Base-by-base conservation (phyloP, 495 filamentous ascomycete genomes). In the Penicillium lividum region DNA sequence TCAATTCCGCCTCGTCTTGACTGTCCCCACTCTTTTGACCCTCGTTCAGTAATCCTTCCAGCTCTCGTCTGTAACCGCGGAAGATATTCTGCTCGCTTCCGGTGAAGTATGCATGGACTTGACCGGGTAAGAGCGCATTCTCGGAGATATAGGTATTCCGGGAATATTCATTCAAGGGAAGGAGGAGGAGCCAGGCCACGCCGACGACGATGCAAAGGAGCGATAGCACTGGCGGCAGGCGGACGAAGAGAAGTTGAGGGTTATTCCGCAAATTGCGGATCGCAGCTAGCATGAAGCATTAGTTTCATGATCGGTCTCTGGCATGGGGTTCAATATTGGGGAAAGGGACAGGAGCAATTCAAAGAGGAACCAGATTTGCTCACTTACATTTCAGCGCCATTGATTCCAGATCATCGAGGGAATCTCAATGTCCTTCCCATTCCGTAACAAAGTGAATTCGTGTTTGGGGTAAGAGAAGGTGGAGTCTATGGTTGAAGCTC, bases 81-180 rank as follows among this genome's bases (percentile, higher is more conserved):
- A 98, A 97, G 58, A 98, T 82, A 68, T 97, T 89, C 75, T 97
- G 92, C 67, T 98, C 94, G 70, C 90, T 95, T 25, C 94, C 93
- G 3, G 89, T 87, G 66, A 98, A 98, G 70, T 98, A 98, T 0
- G 95, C 96, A 73, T 98, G 92, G 11, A 98, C 94, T 68, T 98
- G 94, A 15, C 93, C 94, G 0, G 94, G 94, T 16, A 98, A 80
- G 8, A 98, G 86, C 16, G 94, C 94, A 73, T 98, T 98, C 71
- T 98, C 94, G 51, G 93, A 97, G 63, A 98, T 94, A 74, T 98
- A 98, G 10, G 94, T 98, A 46, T 83, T 78, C 59, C 95, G 86
- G 51, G 92, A 96, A 78, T 98, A 96, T 53, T 92, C 83, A 73
- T 98, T 82, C 51, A 97, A 84, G 31, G 94, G 94, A n/a, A 98